Conservation (phyloP, 192 early-diverging fungal genomes). For the Coemansia sp. region DNA sequence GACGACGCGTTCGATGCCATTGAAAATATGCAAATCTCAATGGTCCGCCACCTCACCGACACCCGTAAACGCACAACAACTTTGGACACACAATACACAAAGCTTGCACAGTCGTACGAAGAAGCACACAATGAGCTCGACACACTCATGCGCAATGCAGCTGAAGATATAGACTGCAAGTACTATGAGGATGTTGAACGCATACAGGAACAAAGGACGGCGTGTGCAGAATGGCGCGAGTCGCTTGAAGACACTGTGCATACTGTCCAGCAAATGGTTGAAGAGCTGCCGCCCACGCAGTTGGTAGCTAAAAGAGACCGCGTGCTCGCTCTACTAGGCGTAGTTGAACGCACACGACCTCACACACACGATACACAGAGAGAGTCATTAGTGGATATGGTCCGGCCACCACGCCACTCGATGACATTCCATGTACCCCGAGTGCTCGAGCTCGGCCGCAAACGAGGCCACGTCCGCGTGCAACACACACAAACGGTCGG, state of each 20-base stretch:
- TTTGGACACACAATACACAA: slow-evolving; percentile 7
- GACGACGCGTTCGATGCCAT: slow-evolving; percentile 50
- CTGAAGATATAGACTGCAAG: background rate
- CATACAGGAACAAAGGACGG: slow-evolving; percentile 1
- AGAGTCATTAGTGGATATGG: slow-evolving; percentile 1
- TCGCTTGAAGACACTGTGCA: slow-evolving; percentile 27
- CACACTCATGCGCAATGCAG: background rate
- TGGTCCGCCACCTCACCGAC: slow-evolving; percentile 28
- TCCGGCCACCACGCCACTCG: slow-evolving; percentile 5
- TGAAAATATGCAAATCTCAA: slow-evolving; percentile 30
- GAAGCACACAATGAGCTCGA: slow-evolving; percentile 17
- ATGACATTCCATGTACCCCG: slow-evolving; percentile 15
- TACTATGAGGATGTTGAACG: background rate
- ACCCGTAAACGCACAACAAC: slow-evolving; percentile 31
- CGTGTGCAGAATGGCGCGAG: slow-evolving; percentile 30
- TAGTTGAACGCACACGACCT: slow-evolving; percentile 16
- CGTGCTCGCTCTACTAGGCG: slow-evolving; percentile 16
- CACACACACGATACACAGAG: too few relatives aligned
- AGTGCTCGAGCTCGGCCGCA: slow-evolving; percentile 37
- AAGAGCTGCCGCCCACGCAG: slow-evolving; percentile 40
- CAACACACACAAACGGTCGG: slow-evolving; percentile 13
- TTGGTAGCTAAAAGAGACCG: slow-evolving; percentile 23
- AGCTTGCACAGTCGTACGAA: slow-evolving; percentile 5
- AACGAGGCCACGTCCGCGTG: slow-evolving; percentile 48
- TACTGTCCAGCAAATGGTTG: slow-evolving; percentile 39